Evolutionary conservation across 1,284 basidiomycete genomes (phyloP), one percentile per base, ranked within the genome.

Genomic region (Laetiporus sulphureus): DNA sequence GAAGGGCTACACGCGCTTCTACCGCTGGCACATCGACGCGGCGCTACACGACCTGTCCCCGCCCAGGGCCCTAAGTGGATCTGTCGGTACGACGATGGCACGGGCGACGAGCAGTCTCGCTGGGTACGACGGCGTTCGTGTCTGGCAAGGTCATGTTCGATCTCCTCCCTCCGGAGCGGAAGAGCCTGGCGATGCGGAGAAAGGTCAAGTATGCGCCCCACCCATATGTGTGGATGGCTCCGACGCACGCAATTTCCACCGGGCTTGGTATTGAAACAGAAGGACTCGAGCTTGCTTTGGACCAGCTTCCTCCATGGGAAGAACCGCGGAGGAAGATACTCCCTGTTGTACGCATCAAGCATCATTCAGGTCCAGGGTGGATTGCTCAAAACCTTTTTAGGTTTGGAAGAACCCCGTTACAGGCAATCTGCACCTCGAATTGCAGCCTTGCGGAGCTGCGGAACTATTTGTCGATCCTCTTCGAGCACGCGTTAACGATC

Each of bases 11-110:
- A 94, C 91, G 10, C 76, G 91, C 22, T 93, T 90, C 71, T 93
- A 91, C 59, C 73, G 90, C 41, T 92, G 90, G 90, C 91, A 94
- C 63, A 93, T 95, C 60, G 91, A 95, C 55, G 91, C 92, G 1
- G 92, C 92, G 0, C 64, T 95, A 20, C 95, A 95, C 61, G 81
- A 88, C 47, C 75, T 91, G 16, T 76, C 78, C 21, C 88, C 88
- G 13, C 92, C 92, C 51, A 70, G 20, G 91, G 90, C 1, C 58
- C 66, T 2, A 56, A 49, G 15, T 91, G 94, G 68, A 70, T 69
- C 1, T 77, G 82, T 43, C 66, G 86, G 37, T 95, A 95, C 60
- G 92, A 94, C 56, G 92, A 95, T 60, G 90, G 87, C 2, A 86
- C 89, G 0, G 84, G 83, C 0, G 91, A 94, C 47, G 83, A 83